Base-by-base conservation (phyloP, 805 yeast genomes). In the baker's yeast (Saccharomyces cerevisiae) region DNA sequence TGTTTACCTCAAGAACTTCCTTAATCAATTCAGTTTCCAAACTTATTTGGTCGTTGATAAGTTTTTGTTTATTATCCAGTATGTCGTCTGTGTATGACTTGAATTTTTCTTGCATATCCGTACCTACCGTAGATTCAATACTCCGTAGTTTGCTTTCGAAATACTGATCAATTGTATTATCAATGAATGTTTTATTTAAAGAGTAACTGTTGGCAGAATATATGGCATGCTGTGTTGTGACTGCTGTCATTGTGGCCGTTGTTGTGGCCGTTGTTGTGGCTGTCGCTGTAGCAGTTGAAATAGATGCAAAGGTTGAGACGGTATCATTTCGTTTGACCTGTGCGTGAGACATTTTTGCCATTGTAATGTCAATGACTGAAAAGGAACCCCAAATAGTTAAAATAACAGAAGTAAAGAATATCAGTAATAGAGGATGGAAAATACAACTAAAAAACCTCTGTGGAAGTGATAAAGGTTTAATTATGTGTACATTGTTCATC, bases 361-460 rank as follows among this genome's bases (percentile, higher is more conserved):
- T 22, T 46, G 31, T 29, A n/a, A 26, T 28, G 5, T 14, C 47
- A 2, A 56, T 29, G 6, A 53, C 47, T 9, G 48, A 30, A 50
- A 53, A 51, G 21, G 54, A 41, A 14, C 53, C 41, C 63, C 63
- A 60, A 26, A 54, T 46, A 2, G 61, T 46, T 17, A 59, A 29
- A n/a, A 59, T 41, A 14, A 56, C 50, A 17, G 47, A 36, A 8
- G 51, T 26, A 21, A 57, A 49, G 28, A 58, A 36, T 21, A 54
- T 51, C 50, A 59, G 50, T n/a, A 55, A 21, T 13, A 54, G 32
- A 1, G 63, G 61, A 27, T 55, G 54, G 50, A 60, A 55, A 8
- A 55, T 32, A 46, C 59, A 54, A 21, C 46, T 46, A 41, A 56
- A 14, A 29, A 60, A 51, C 17, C 63, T 55, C 55, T 54, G 59